A percentile compares a stretch with the other conserved stretches of the same genome.
These are phyloP conservation scores for Fusarium subglutinans DNA, from an alignment of 2,329 filamentous ascomycete genomes.

Conservation along the genomic window DNA sequence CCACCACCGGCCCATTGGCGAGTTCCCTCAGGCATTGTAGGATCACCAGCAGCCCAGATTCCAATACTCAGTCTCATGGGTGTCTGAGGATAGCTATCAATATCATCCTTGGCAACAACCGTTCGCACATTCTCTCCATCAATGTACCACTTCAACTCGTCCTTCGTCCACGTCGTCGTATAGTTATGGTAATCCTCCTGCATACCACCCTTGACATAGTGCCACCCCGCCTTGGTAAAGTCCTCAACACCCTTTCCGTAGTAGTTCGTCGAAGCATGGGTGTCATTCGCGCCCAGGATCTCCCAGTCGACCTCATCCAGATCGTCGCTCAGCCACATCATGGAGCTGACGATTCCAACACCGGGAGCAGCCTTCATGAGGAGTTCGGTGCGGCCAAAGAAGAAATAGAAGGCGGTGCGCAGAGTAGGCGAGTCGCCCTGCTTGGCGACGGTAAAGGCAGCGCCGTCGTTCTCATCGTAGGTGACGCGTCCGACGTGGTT, in stretches of 20 bases:
- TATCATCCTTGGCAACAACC: constrained; percentile 67
- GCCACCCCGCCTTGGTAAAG: constrained; percentile 69
- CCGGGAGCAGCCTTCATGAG: constrained; percentile 80
- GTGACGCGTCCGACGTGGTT: constrained; percentile 69
- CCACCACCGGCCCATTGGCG: constrained; percentile 75
- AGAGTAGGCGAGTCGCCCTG: constrained; percentile 82
- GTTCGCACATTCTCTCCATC: constrained; percentile 73
- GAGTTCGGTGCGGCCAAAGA: constrained; percentile 83
- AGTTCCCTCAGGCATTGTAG: constrained; percentile 63
- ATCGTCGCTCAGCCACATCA: constrained; percentile 85
- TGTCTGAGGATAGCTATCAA: constrained; percentile 76
- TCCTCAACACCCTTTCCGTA: constrained; percentile 78
- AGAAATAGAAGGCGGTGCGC: constrained; percentile 83
- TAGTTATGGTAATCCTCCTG: constrained; percentile 77
- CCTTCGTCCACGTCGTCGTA: constrained; percentile 76
- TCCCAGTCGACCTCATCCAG: constrained; percentile 92
- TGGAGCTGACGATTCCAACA: constrained; percentile 79
- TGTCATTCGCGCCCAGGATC: constrained; percentile 74
- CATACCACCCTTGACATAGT: constrained; percentile 62
- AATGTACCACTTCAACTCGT: constrained; percentile 73
- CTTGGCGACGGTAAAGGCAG: constrained; percentile 75
- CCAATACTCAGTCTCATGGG: constrained; percentile 76
- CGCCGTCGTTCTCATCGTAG: constrained; percentile 70
- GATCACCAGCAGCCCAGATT: constrained; percentile 72
- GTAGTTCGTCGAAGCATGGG: constrained; percentile 76